These are phyloP conservation scores for Rickenella mellea DNA, from an alignment of 768 basidiomycete species.

Conservation along the genomic window DNA sequence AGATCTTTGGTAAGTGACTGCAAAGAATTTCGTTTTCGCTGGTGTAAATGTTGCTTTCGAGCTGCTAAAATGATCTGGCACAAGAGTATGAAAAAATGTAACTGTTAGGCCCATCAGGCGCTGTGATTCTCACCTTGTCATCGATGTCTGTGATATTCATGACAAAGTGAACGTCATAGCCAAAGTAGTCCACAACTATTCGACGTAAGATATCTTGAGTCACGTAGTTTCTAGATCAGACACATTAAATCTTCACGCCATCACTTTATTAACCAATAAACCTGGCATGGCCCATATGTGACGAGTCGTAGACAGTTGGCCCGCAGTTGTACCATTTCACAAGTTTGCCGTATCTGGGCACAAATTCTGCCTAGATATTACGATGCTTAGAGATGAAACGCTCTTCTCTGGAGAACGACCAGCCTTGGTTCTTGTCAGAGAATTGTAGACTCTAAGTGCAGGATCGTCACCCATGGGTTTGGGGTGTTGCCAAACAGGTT, in stretches of 20 bases:
- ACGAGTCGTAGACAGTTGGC: constrained; percentile 96
- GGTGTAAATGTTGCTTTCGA: constrained; percentile 66
- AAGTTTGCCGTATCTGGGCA: constrained; percentile 54
- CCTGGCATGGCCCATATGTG: constrained; percentile 99
- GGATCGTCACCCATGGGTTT: constrained; percentile 41
- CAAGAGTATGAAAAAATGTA: not conserved
- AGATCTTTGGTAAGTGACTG: constrained; percentile 44
- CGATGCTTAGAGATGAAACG: not conserved
- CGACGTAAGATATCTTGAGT: constrained; percentile 87
- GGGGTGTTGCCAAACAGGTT: constrained; percentile 37
- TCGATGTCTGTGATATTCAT: constrained; percentile 99
- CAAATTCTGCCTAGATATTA: constrained; percentile 57
- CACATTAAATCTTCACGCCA: not conserved
- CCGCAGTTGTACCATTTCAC: constrained; percentile 99
- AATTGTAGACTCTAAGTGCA: constrained; percentile 81
- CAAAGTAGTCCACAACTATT: constrained; percentile 92
- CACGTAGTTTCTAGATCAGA: constrained; percentile 74
- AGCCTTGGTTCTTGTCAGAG: constrained; percentile 86
- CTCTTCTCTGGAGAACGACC: constrained; percentile 13
- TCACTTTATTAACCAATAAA: constrained; percentile 20
- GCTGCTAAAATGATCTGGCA: constrained; percentile 86
- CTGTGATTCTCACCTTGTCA: constrained; percentile 95
- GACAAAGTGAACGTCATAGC: constrained; percentile 95
- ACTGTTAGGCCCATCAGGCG: constrained; percentile 8
- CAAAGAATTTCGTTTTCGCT: no score